phyloP scores from a whole-genome alignment of 345 rosid species.

The Dimocarpus longan region DNA sequence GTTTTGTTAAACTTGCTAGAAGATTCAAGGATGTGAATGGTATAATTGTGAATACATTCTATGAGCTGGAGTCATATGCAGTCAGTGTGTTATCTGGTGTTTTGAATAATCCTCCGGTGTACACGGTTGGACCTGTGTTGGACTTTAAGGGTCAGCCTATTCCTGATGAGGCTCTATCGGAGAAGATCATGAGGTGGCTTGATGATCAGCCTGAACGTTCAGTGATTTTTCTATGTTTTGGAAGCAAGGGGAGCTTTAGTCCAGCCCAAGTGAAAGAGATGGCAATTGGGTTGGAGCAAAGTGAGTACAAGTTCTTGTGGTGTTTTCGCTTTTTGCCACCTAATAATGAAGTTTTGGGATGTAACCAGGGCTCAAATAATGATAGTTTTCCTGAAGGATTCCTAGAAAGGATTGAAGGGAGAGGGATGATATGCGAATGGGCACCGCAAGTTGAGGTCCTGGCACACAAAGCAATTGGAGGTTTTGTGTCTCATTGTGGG shows the following conservation, averaged over 20 bases:
- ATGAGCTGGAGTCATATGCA: background rate
- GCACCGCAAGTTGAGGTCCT: constrained; percentile 30
- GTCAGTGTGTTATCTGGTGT: background rate
- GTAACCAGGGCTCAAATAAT: no score
- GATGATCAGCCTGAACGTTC: background rate
- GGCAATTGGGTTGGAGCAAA: background rate
- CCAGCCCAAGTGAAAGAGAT: background rate
- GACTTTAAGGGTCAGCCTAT: background rate
- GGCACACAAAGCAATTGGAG: constrained; percentile 29
- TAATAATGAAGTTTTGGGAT: no score
- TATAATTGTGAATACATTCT: background rate
- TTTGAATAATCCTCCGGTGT: background rate
- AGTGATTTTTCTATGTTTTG: background rate
- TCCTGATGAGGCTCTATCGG: background rate
- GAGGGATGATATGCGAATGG: constrained; percentile 16
- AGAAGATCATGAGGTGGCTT: background rate
- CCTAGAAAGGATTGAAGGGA: no score
- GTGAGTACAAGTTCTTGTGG: no score
- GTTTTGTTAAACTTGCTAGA: background rate
- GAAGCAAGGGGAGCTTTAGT: background rate
- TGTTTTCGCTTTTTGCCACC: no score
- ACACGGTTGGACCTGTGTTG: background rate
- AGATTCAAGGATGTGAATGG: background rate
- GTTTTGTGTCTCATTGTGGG: constrained; percentile 49
- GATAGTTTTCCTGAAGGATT: no score